These are phyloP conservation scores for Croton setiger DNA, from an alignment of 441 rosid species.

Conservation along the genomic window DNA sequence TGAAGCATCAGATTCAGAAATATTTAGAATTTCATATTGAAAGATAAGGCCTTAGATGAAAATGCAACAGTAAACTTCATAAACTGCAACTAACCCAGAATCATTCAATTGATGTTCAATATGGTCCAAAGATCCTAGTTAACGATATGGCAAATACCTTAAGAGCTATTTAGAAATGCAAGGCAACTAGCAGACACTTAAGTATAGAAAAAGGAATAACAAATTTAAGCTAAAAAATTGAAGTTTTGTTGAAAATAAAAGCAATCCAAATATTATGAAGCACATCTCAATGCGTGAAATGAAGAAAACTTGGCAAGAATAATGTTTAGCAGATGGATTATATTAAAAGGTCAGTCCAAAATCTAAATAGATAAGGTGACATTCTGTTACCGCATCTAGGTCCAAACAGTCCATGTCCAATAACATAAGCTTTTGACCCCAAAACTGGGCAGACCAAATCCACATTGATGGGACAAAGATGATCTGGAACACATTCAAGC, in stretches of 20 bases:
- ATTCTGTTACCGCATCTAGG: conserved; percentile 76
- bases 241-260: not conserved
- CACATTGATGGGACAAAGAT: conserved; percentile 52
- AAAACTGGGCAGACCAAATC: conserved; percentile 49
- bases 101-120: not conserved
- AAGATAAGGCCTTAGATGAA: not conserved
- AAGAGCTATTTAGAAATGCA: not conserved
- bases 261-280: not conserved
- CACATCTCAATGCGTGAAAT: not conserved
- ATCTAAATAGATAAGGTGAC: conserved; percentile 4
- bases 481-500: conserved; percentile 58
- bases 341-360: not conserved
- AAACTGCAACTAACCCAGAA: not conserved
- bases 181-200: not conserved
- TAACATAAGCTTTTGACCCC: conserved; percentile 72
- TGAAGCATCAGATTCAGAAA: not conserved
- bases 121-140: not conserved
- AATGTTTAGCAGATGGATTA: not conserved
- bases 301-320: not conserved
- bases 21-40: not conserved
- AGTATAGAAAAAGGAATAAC: not conserved
- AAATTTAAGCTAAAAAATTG: not conserved
- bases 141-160: not conserved
- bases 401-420: conserved; percentile 93
- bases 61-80: not conserved